These are phyloP conservation scores for Didymella sp. DNA, from an alignment of 2,329 filamentous ascomycete genomes.

Conservation along the genomic window DNA sequence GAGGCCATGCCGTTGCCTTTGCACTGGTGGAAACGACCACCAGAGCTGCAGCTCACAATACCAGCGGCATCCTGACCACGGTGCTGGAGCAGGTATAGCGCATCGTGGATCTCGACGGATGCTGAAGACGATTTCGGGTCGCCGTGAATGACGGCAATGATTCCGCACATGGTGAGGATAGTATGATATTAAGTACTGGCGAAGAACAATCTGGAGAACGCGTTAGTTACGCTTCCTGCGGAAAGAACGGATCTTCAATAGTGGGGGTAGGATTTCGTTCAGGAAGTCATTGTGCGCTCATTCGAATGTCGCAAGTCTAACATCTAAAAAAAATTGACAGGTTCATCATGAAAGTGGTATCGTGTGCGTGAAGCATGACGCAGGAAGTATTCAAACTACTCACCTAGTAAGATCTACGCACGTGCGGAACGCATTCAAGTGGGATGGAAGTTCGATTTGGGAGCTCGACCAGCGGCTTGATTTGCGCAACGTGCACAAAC, in stretches of 20 bases:
- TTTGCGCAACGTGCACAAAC: constrained; percentile 19
- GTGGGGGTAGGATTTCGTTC: constrained; percentile 31
- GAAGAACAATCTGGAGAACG: constrained; percentile 22
- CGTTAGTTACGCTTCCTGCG: constrained; percentile 32
- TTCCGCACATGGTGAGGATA: constrained; percentile 56
- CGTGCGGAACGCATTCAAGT: constrained; percentile 12
- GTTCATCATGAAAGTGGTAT: constrained; percentile 39
- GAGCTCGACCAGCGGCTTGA: constrained; percentile 25
- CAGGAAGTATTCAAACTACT: constrained; percentile 5
- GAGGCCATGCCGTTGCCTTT: constrained; percentile 90
- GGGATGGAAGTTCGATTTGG: constrained; percentile 12
- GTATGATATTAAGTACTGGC: constrained; percentile 8
- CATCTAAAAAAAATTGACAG: constrained; percentile 48
- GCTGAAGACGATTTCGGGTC: constrained; percentile 50
- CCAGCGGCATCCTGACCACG: constrained; percentile 88
- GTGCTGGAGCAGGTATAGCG: constrained; percentile 55
- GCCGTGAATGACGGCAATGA: constrained; percentile 58
- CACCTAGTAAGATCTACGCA: constrained; percentile 19
- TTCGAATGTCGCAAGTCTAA: constrained; percentile 51
- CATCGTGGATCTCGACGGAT: constrained; percentile 56
- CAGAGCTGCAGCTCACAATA: constrained; percentile 75
- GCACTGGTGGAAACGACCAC: constrained; percentile 84
- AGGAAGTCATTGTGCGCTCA: constrained; percentile 50
- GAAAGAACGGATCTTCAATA: constrained; percentile 24
- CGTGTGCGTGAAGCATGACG: not conserved